Evolutionary conservation across 495 filamentous ascomycete genomes (phyloP).

Genomic region (Apiosordaria backusii): DNA sequence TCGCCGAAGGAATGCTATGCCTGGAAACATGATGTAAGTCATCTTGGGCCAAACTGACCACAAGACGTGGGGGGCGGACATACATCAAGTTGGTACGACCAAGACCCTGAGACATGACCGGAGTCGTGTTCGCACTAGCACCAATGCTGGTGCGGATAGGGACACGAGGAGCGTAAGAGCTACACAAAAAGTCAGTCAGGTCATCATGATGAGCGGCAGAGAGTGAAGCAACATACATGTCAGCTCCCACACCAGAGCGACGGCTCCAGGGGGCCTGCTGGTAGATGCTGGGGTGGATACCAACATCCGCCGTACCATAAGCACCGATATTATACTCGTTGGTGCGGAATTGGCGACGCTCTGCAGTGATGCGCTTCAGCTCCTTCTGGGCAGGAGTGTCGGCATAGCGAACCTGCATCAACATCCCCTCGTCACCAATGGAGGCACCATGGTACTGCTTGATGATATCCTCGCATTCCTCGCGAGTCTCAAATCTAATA

Average conservation of each 20-base stretch:
- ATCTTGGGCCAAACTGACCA: conserved; percentile 26
- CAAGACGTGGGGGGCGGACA: conserved; percentile 10
- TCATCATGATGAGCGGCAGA: background rate
- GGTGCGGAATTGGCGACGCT: conserved; percentile 86
- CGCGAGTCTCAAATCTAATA: conserved; percentile 78
- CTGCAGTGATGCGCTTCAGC: conserved; percentile 89
- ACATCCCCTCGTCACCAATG: conserved; percentile 66
- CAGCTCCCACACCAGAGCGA: conserved; percentile 24
- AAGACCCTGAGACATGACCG: conserved; percentile 18
- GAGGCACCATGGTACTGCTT: conserved; percentile 71
- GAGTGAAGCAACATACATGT: conserved; percentile 20
- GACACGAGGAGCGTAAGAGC: conserved; percentile 29
- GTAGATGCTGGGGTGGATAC: conserved; percentile 46
- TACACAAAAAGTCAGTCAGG: conserved; percentile 18
- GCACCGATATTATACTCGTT: conserved; percentile 83
- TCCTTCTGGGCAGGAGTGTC: conserved; percentile 95
- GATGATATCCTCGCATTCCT: conserved; percentile 83
- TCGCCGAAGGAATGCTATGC: conserved; percentile 26
- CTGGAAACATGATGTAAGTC: conserved; percentile 18
- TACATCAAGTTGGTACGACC: conserved; percentile 29
- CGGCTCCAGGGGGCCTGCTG: conserved; percentile 35
- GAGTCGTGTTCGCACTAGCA: conserved; percentile 17
- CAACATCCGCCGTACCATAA: conserved; percentile 53
- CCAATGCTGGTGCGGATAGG: conserved; percentile 20
- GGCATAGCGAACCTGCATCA: conserved; percentile 91